Evolutionary conservation across 345 rosid genomes (phyloP), one percentile per base, ranked within the genome.

Genomic region (Eucalyptus brandiana): DNA sequence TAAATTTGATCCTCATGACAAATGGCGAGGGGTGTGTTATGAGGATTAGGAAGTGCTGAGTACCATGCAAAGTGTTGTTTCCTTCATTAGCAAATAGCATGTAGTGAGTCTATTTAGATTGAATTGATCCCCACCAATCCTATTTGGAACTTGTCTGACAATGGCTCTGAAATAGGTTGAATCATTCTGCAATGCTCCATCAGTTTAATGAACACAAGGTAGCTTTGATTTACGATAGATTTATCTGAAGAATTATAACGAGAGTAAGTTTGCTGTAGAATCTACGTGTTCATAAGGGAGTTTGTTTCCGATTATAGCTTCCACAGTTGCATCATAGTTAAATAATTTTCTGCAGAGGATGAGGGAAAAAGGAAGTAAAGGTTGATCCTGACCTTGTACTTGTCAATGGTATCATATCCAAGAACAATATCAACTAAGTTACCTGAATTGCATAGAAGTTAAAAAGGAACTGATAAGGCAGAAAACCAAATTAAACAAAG

Each of bases 71-170:
- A 50, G 53, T 6, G 8, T 50, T 50, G 53, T 50, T 50, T 50
- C 53, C 53, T 50, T 50, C 19, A 16, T 50, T 50, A 50, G 53
- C 53, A 50, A 50, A 50, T 50, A 50, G 53, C 53, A 6, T 50
- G 19, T 50, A 50, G 53, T 17, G 3, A 50, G 53, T 50, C 53
- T 19, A 50, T 50, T 50, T 6, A 50, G 53, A 50, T 17, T 50
- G 53, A 50, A 50, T 50, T 50, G 91, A 48, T 98, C 97, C 11
- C 94, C 94, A 48, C 93, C 93, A 9, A 97, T 98, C 92, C 99
- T 92, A 87, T 98, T 97, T 10, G 97, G 98, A 6, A 98, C 99
- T 50, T 97, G 93, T 87, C 99, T 98, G 89, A 98, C 96, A 1
- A 96, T 90, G 60, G 96, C 95, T 48, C 98, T 98, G 45, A 98